Evolutionary conservation across 257 asterid genomes (phyloP), one percentile per base, ranked within the genome.

Genomic region (Solanum appendiculatum): DNA sequence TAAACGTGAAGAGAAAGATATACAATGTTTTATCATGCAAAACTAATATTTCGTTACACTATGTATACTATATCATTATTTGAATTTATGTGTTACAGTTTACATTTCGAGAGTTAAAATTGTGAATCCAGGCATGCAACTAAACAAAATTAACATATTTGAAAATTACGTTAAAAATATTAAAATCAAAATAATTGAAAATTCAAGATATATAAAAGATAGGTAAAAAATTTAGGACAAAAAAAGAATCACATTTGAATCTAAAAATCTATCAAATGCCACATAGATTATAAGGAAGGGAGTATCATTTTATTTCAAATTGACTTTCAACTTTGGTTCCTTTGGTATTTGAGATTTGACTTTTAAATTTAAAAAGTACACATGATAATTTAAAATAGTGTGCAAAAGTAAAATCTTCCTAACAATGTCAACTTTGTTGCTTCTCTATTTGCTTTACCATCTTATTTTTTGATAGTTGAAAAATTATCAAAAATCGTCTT

Each of bases 1-100:
- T 80, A 46, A 80, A 80, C 85, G 68, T 48, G 68, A 80, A 80
- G 85, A 80, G 85, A 80, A 46, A 80, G 68, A 80, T 80, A 80
- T 46, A 4, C 16, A 12, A 9, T 48, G 7, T 80, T 18, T 80
- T 44, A 13, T 48, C 85, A 46, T 80, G 85, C 42, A 80, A 18
- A 80, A 16, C 34, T 14, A 27, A 29, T 46, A 80, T 16, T 27
- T 1, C 25, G 0, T 78, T 78, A 25, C 15, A 29, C 16, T 13
- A 25, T 29, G 5, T 66, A 66, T 63, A 51, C 21, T 2, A 34
- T 34, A 34, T 4, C 36, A 2, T 34, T 34, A 34, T 34, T 34
- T 34, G 3, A 34, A 54, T 54, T 54, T n/a, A 10, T 63, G 16
- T n/a, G 1, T 0, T 6, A 60, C 5, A 60, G 23, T 60, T 60